These are phyloP conservation scores for Arabidopsis lyrata DNA, from an alignment of 441 rosid species.

Conservation along the genomic window DNA sequence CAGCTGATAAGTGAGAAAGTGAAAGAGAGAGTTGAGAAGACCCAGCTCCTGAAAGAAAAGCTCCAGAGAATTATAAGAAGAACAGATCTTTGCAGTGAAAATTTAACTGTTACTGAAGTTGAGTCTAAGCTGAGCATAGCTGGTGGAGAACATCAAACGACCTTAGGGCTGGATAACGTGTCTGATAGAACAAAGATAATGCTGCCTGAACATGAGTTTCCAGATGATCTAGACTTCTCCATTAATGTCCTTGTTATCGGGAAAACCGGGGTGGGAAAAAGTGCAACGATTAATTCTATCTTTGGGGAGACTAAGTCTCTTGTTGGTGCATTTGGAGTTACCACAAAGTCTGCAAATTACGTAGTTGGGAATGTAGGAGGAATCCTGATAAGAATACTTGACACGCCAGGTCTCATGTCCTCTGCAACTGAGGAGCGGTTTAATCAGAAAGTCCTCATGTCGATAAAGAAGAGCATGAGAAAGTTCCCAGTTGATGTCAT, in stretches of 20 bases:
- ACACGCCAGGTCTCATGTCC: conserved; percentile 79
- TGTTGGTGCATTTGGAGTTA: conserved; percentile 65
- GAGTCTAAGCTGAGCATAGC: conserved; percentile 49
- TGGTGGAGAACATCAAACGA: conserved; percentile 47
- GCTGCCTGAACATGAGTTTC: conserved; percentile 58
- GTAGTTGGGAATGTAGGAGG: conserved; percentile 66
- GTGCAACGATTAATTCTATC: conserved; percentile 89
- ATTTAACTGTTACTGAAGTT: conserved; percentile 58
- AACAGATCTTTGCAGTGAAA: conserved; percentile 56
- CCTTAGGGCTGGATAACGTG: conserved; percentile 51
- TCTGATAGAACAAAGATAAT: conserved; percentile 49
- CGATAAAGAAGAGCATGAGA: conserved; percentile 64
- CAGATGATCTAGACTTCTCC: conserved; percentile 57
- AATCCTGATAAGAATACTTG: conserved; percentile 62
- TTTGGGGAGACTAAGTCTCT: conserved; percentile 60
- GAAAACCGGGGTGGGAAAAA: conserved; percentile 91
- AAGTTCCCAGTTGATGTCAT: conserved; percentile 78
- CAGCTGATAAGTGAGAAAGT: conserved; percentile 60
- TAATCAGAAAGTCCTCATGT: conserved; percentile 62
- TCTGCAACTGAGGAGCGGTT: conserved; percentile 54
- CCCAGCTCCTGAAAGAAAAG: conserved; percentile 61
- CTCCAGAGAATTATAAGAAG: conserved; percentile 69
- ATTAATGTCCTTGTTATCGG: conserved; percentile 80
- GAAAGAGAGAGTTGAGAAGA: conserved; percentile 61
- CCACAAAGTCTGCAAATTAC: conserved; percentile 61